Conservation (phyloP, 441 rosid genomes). For the Euphorbia schlechtendalii region DNA sequence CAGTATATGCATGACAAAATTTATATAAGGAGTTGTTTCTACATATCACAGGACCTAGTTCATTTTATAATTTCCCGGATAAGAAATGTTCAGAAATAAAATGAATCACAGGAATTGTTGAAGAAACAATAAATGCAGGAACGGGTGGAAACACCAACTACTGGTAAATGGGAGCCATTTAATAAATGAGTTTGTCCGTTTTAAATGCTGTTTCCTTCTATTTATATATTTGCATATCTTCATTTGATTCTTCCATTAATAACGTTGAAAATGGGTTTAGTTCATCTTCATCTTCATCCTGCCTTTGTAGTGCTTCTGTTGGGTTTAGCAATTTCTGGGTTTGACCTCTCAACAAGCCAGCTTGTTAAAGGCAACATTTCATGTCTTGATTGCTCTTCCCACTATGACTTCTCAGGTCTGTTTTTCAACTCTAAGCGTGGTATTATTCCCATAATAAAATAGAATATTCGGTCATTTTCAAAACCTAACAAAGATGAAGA, state of each 20-base stretch:
- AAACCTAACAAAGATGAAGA: no score
- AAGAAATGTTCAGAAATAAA: no score
- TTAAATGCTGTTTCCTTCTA: constrained; percentile 17
- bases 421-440: neutral
- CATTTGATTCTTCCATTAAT: neutral
- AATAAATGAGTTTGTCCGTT: no score
- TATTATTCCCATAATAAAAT: no score
- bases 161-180: no score
- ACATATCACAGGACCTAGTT: no score
- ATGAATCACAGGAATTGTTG: no score
- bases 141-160: no score
- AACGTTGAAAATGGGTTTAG: neutral
- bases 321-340: constrained; percentile 30
- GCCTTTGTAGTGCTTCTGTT: constrained; percentile 29
- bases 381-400: constrained; percentile 49
- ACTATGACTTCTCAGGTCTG: constrained; percentile 55
- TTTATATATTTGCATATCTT: neutral
- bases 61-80: no score
- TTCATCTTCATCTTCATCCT: constrained; percentile 21
- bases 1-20: no score
- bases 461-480: neutral
- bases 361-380: constrained; percentile 49
- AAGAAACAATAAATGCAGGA: no score
- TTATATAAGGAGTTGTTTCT: no score
- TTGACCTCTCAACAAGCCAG: constrained; percentile 33